These are phyloP conservation scores for Acanthamoeba sp. DNA, from an alignment of 208 protist genomes.

Conservation along the genomic window DNA sequence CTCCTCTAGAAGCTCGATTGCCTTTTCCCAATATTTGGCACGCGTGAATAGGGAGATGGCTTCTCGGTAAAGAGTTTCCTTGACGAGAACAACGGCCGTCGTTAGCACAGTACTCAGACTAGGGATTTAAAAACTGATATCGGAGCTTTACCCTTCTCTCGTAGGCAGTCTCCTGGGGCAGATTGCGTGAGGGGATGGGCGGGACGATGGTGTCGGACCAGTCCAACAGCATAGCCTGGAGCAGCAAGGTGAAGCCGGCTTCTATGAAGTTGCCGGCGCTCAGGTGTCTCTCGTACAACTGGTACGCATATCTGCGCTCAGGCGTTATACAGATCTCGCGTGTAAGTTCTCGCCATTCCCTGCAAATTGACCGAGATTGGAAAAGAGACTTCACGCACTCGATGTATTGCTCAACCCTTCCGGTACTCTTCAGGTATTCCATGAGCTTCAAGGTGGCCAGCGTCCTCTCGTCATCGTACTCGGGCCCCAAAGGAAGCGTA, in stretches of 20 bases:
- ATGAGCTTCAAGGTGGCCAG: slow-evolving; percentile 83
- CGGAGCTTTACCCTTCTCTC: slow-evolving; percentile 78
- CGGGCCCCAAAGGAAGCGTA: slow-evolving; percentile 64
- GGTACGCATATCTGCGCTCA: neutral
- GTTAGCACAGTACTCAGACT: no score
- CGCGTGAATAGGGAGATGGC: slow-evolving; percentile 80
- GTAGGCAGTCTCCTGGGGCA: neutral
- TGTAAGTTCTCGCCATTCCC: no score
- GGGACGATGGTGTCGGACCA: slow-evolving; percentile 75
- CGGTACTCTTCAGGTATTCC: slow-evolving; percentile 84
- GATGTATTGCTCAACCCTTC: slow-evolving; percentile 81
- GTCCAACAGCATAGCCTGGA: slow-evolving; percentile 79
- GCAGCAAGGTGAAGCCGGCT: slow-evolving; percentile 82
- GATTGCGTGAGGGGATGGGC: neutral
- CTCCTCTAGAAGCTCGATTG: slow-evolving; percentile 74
- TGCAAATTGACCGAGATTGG: neutral
- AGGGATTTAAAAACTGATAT: no score
- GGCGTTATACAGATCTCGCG: neutral
- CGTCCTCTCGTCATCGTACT: slow-evolving; percentile 81
- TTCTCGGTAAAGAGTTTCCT: slow-evolving; percentile 50
- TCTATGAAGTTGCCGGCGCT: slow-evolving; percentile 56
- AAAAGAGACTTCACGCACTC: slow-evolving; percentile 81
- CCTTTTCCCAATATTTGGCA: slow-evolving; percentile 83
- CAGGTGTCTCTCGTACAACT: slow-evolving; percentile 34
- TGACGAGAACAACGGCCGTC: no score